Evolutionary conservation across 306 rosid species (phyloP).

Genomic region (Malus domestica): ASM211411v1 NC_041800.1:20331233-20331732

Average conservation of each 20-base stretch:
- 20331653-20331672: not conserved
- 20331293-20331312: not conserved
- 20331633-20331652: too few relatives aligned
- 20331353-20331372: too few relatives aligned
- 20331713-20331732: not conserved
- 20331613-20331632: too few relatives aligned
- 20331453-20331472: too few relatives aligned
- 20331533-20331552: not conserved
- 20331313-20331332: fast-evolving
- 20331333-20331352: too few relatives aligned
- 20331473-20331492: fast-evolving
- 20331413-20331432: too few relatives aligned
- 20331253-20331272: not conserved
- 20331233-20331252: too few relatives aligned
- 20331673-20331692: fast-evolving
- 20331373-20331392: not conserved
- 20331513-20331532: not conserved
- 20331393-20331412: fast-evolving
- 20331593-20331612: too few relatives aligned
- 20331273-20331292: too few relatives aligned
- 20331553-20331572: not conserved
- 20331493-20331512: too few relatives aligned
- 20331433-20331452: too few relatives aligned
- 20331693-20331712: not conserved
- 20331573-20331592: not conserved